phyloP scores from a whole-genome alignment of 2,329 filamentous ascomycete genomes.

The Xylariaceae sp. region DNA sequence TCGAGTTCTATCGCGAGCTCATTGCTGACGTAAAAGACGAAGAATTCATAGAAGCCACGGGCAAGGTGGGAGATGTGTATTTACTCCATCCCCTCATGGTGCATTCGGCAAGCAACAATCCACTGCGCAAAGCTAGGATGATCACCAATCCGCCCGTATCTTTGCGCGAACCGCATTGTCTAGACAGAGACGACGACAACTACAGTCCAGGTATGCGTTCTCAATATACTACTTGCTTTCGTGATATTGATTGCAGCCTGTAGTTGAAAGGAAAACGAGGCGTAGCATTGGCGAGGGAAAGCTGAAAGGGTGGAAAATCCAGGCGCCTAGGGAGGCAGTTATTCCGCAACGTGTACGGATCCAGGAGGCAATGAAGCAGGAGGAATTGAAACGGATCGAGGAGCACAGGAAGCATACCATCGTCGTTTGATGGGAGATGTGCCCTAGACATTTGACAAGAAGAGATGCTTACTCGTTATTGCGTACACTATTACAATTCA shows the following conservation, averaged over 20 bases:
- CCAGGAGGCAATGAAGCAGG: conserved; percentile 49
- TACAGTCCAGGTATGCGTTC: conserved; percentile 43
- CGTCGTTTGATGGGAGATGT: conserved; percentile 8
- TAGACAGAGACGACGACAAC: conserved; percentile 45
- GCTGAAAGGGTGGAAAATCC: conserved; percentile 52
- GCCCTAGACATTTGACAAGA: too few species aligned
- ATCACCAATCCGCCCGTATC: conserved; percentile 58
- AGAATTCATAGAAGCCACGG: conserved; percentile 52
- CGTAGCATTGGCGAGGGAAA: conserved; percentile 45
- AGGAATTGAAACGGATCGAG: conserved; percentile 47
- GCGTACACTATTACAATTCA: too few species aligned
- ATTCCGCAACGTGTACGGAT: conserved; percentile 48
- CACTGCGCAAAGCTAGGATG: conserved; percentile 43
- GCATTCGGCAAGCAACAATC: conserved; percentile 52
- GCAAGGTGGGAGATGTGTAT: conserved; percentile 55
- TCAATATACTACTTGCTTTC: not conserved
- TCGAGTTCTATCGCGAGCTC: conserved; percentile 45
- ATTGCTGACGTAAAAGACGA: conserved; percentile 33
- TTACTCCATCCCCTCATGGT: conserved; percentile 60
- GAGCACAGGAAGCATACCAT: conserved; percentile 22
- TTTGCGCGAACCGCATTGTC: conserved; percentile 50
- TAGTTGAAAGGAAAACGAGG: conserved; percentile 55
- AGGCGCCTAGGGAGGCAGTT: conserved; percentile 46
- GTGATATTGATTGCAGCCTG: not conserved
- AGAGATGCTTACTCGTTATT: too few species aligned